Conservation (phyloP, 2,329 filamentous ascomycete species). For the Colletotrichum paranaense region DNA sequence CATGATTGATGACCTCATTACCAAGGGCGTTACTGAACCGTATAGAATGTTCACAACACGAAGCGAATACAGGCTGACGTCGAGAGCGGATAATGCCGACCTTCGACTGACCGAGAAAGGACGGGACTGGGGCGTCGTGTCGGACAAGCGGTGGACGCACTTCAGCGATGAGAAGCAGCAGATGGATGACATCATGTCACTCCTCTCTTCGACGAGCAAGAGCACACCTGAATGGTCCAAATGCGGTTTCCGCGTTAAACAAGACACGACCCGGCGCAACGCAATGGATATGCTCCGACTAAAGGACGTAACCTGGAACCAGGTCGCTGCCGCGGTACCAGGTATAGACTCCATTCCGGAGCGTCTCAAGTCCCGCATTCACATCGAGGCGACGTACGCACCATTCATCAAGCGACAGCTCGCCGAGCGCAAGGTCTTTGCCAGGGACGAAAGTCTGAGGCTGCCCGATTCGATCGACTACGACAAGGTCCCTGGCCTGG, state of each 20-base stretch:
- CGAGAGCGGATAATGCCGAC: constrained; percentile 95
- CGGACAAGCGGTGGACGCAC: constrained; percentile 79
- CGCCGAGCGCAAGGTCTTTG: constrained; percentile 72
- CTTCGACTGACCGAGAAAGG: constrained; percentile 84
- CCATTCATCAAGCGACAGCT: constrained; percentile 85
- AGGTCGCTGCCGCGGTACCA: constrained; percentile 69
- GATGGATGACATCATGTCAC: constrained; percentile 72
- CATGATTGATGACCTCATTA: constrained; percentile 98
- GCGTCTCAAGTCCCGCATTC: constrained; percentile 75
- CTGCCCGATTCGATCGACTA: constrained; percentile 85
- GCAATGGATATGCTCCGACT: constrained; percentile 85
- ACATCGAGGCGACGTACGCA: constrained; percentile 86
- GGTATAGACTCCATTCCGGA: constrained; percentile 64
- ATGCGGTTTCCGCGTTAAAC: constrained; percentile 75
- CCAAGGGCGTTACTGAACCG: constrained; percentile 95
- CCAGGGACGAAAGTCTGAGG: constrained; percentile 79
- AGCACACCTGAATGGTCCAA: constrained; percentile 75
- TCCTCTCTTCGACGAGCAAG: constrained; percentile 69
- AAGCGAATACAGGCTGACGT: constrained; percentile 94
- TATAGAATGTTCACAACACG: constrained; percentile 99
- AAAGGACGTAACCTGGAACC: constrained; percentile 66
- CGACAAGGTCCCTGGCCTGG: constrained; percentile 76
- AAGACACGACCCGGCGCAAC: constrained; percentile 73
- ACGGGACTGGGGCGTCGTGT: constrained; percentile 79
- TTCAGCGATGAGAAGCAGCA: constrained; percentile 75